Evolutionary conservation across 1,284 basidiomycete genomes (phyloP), one percentile per base, ranked within the genome.

Genomic region (Thelephora terrestris): DNA sequence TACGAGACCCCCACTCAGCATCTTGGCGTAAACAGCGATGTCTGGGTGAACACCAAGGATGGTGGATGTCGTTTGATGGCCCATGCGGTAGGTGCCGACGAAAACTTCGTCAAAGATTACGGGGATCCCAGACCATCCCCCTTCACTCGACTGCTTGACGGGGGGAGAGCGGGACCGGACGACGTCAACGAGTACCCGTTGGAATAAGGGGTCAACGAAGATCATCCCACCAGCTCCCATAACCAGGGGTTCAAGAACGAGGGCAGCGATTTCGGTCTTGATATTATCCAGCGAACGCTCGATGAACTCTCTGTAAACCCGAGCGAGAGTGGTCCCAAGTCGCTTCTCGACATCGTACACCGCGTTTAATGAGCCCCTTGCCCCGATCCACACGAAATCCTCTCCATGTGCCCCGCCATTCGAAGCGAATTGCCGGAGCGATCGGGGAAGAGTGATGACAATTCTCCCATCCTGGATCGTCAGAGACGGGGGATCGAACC

Each of bases 21-120:
- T 87, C 65, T 99, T 99, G 36, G 93, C 95, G 57, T 95, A 81
- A 43, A 91, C 90, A 0, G 88, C 80, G 45, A 98, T 88, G 62
- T 99, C 92, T 1, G 92, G 92, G 12, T 71, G 63, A 10, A 76
- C 74, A 7, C 85, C 84, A 1, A 96, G 74, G 12, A 91, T 63
- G 2, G 79, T 67, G 1, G 75, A 73, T 0, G 81, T 74, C 35
- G 80, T 83, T 52, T 79, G 67, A 56, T 85, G 69, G 2, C 93
- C 93, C 43, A 96, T 74, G 25, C 95, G 86, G 61, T 93, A 81
- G 9, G 98, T 71, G 0, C 95, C 95, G 14, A 87, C 81, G 63
- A 98, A 98, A 5, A 99, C 95, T 64, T 98, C 95, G 64, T 99
- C 95, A 58, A 90, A 98, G 51, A 99, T 81, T 52, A 99, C 85